These are phyloP conservation scores for Trichophyton benhamiae DNA, from an alignment of 2,329 filamentous ascomycete species.

Conservation along the genomic window DNA sequence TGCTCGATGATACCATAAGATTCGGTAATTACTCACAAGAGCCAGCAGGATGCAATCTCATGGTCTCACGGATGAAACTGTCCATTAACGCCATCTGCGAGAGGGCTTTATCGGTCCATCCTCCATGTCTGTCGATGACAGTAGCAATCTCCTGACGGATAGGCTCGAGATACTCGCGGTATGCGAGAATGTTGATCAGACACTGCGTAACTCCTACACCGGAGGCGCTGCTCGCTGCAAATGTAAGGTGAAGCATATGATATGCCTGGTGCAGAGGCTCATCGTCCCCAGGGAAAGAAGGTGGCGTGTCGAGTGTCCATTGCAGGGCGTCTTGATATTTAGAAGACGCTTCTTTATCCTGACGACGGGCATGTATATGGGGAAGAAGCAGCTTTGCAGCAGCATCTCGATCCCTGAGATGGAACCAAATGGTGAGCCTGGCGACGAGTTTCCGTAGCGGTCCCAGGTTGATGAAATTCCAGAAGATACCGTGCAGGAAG, in stretches of 20 bases:
- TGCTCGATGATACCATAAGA: background rate
- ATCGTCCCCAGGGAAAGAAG: background rate
- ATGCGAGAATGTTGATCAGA: slow-evolving; percentile 14
- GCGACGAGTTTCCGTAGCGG: slow-evolving; percentile 6
- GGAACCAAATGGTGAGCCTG: background rate
- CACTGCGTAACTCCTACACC: slow-evolving; percentile 9
- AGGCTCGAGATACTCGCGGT: slow-evolving; percentile 16
- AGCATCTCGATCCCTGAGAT: slow-evolving; percentile 10
- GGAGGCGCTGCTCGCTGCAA: slow-evolving; percentile 14
- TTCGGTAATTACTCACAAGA: background rate
- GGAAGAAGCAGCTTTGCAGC: slow-evolving; percentile 24
- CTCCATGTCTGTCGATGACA: slow-evolving; percentile 11
- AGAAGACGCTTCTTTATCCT: slow-evolving; percentile 12
- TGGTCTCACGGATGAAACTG: slow-evolving; percentile 17
- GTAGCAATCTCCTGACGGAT: slow-evolving; percentile 15
- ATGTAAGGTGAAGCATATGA: slow-evolving; percentile 7
- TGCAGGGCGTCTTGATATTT: slow-evolving; percentile 1
- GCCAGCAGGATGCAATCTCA: slow-evolving; percentile 12
- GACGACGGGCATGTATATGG: slow-evolving; percentile 24
- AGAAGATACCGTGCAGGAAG: slow-evolving; percentile 15
- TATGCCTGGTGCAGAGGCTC: background rate
- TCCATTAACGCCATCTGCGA: slow-evolving; percentile 14
- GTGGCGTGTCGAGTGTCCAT: background rate
- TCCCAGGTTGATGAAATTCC: slow-evolving; percentile 6
- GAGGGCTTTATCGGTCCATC: slow-evolving; percentile 11